These are phyloP conservation scores for Neonectria coccinea DNA, from an alignment of 2,329 filamentous ascomycete genomes.

Conservation along the genomic window DNA sequence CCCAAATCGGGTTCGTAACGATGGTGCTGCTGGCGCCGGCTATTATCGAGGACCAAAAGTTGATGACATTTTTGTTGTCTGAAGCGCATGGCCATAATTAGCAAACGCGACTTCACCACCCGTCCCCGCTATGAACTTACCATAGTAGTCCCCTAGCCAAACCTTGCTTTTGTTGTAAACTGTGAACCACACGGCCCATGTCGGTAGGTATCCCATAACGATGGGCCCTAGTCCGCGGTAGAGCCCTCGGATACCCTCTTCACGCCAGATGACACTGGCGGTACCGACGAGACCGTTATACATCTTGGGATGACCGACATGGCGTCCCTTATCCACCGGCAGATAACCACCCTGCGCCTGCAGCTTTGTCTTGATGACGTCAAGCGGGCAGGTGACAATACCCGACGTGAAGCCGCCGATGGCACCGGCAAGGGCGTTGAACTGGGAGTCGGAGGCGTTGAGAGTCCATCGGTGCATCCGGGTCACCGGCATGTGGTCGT, in stretches of 20 bases:
- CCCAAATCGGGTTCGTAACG: slow-evolving; percentile 98
- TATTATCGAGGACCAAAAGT: slow-evolving; percentile 89
- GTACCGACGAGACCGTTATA: slow-evolving; percentile 93
- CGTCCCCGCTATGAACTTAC: slow-evolving; percentile 54
- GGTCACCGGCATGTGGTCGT: slow-evolving; percentile 51
- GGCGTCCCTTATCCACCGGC: slow-evolving; percentile 61
- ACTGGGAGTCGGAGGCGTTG: slow-evolving; percentile 69
- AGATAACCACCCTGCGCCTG: slow-evolving; percentile 92
- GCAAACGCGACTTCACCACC: slow-evolving; percentile 6
- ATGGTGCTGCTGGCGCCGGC: slow-evolving; percentile 94
- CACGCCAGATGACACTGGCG: slow-evolving; percentile 83
- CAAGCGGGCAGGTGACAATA: slow-evolving; percentile 93
- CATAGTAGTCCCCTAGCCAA: slow-evolving; percentile 74
- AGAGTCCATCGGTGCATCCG: slow-evolving; percentile 67
- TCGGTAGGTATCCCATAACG: slow-evolving; percentile 93
- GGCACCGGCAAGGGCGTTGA: slow-evolving; percentile 89
- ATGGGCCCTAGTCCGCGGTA: slow-evolving; percentile 96
- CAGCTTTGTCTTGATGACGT: slow-evolving; percentile 98
- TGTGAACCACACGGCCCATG: slow-evolving; percentile 98
- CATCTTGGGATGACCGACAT: slow-evolving; percentile 67
- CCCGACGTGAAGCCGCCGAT: slow-evolving; percentile 92
- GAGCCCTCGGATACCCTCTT: slow-evolving; percentile 90
- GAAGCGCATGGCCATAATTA: slow-evolving; percentile 27
- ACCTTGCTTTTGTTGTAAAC: slow-evolving; percentile 93
- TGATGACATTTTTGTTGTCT: slow-evolving; percentile 83